Evolutionary conservation across 2,329 filamentous ascomycete genomes (phyloP), one percentile per base, ranked within the genome.

Genomic region (Aspergillus awamori): DNA sequence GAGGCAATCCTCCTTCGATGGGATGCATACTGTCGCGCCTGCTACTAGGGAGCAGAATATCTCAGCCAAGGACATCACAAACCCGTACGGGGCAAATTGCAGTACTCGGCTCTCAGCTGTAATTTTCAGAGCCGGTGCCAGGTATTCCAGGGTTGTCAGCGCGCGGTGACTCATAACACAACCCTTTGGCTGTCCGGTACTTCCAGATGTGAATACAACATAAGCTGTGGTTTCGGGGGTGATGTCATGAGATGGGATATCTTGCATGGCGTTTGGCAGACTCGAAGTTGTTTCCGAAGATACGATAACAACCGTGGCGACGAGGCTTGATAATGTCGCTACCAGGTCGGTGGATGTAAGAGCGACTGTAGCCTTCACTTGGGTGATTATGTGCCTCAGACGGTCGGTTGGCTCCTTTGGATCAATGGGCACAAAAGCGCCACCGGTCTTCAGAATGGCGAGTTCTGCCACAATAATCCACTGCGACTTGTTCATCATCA

Each of bases 11-110:
- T 74, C 64, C 0, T 77, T 69, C 0, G 79, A 77, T 0, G 84
- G 83, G 0, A 86, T 76, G 57, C 84, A 86, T 5, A 86, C 75
- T 41, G 81, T 85, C 0, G 80, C 84, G 4, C 85, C 85, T 24
- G 79, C 69, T 0, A 79, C 71, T 2, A 86, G 71, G 0, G 84
- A 80, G 0, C 78, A 79, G 59, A 85, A 79, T 2, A 83, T 75
- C 63, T 84, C 82, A 3, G 75, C 70, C 36, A 84, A 69, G 39
- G 77, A 74, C n/a, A 81, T 75, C 63, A 84, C 81, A 57, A 82
- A 80, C 28, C 79, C 79, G 68, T 80, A 82, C 2, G 80, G 81
- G 0, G 80, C 81, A 53, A 81, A 77, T 58, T 84, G 79, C 73
- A 86, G 80, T 5, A 87, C 83, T 2, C 87, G 78, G 17, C 84